A percentile compares a stretch with the other conserved stretches of the same genome.
Evolutionary conservation across 108 stramenopile species (phyloP).

Genomic region (Phaeodactylum tricornutum): DNA sequence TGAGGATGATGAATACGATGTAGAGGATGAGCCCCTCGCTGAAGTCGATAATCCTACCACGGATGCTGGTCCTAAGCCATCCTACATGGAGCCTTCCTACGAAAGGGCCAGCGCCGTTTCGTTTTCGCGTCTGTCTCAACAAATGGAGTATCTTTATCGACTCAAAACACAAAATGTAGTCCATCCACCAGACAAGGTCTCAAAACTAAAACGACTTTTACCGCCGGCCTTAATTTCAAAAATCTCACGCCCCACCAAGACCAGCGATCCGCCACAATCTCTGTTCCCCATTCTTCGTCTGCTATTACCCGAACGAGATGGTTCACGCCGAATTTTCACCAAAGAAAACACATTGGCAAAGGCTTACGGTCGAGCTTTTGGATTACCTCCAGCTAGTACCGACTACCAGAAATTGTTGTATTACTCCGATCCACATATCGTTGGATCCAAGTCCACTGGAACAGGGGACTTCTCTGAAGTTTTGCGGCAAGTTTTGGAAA

Average conservation of each 20-base stretch:
- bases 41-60: conserved; percentile 15
- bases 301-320: conserved; percentile 61
- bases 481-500: conserved; percentile 39
- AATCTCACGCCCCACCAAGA: not conserved
- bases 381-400: conserved; percentile 23
- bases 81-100: conserved; percentile 39
- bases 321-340: conserved; percentile 30
- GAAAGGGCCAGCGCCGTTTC: conserved; percentile 35
- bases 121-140: conserved; percentile 34
- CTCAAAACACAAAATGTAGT: conserved; percentile 9
- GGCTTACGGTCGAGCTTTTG: conserved; percentile 53
- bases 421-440: conserved; percentile 44
- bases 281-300: conserved; percentile 63
- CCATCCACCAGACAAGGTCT: conserved; percentile 10
- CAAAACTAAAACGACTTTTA: conserved; percentile 19
- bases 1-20: conserved; percentile 9
- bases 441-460: conserved; percentile 22
- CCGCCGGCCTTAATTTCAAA: conserved; percentile 11
- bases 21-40: conserved; percentile 15
- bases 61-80: conserved; percentile 16
- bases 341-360: conserved; percentile 65
- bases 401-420: conserved; percentile 29
- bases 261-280: conserved; percentile 17
- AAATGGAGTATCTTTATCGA: conserved; percentile 50
- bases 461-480: conserved; percentile 61